These are phyloP conservation scores for Endoconidiophora polonica DNA, from an alignment of 2,329 filamentous ascomycete species.

Conservation along the genomic window DNA sequence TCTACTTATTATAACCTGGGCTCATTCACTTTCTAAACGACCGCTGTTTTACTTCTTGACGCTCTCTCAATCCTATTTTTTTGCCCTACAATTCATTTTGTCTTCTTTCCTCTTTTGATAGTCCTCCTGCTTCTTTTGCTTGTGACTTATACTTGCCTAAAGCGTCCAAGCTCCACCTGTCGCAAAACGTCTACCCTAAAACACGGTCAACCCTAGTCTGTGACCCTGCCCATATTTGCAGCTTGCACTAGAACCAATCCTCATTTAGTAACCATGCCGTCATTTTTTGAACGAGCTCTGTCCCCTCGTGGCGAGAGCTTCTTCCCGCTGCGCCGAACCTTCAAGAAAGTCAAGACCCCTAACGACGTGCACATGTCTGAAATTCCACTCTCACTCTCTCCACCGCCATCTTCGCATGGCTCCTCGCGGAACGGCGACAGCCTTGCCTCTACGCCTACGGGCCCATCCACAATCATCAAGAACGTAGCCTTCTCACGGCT, in stretches of 20 bases:
- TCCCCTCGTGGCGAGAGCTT: conserved; percentile 9
- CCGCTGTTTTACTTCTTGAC: neutral
- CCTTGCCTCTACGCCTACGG: neutral
- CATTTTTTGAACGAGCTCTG: conserved; percentile 4
- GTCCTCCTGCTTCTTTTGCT: no score
- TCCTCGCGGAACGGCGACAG: neutral
- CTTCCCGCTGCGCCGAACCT: conserved; percentile 9
- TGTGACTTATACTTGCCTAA: no score
- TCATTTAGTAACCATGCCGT: neutral
- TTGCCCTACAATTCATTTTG: no score
- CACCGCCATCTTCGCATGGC: neutral
- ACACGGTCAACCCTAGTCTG: neutral
- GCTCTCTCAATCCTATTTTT: neutral
- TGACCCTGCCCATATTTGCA: no score
- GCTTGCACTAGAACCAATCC: no score
- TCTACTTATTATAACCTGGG: neutral
- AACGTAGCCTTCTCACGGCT: conserved; percentile 8
- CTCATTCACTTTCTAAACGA: neutral
- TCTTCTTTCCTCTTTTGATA: no score
- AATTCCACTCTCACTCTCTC: conserved; percentile 7
- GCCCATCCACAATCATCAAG: neutral
- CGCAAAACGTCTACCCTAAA: neutral
- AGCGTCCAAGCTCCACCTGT: neutral
- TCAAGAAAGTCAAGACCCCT: conserved; percentile 10
- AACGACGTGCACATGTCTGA: conserved; percentile 5